Evolutionary conservation across 176 grass and related monocot genomes (phyloP), one percentile per base, ranked within the genome.

Genomic region (Elymus sibiricus): DNA sequence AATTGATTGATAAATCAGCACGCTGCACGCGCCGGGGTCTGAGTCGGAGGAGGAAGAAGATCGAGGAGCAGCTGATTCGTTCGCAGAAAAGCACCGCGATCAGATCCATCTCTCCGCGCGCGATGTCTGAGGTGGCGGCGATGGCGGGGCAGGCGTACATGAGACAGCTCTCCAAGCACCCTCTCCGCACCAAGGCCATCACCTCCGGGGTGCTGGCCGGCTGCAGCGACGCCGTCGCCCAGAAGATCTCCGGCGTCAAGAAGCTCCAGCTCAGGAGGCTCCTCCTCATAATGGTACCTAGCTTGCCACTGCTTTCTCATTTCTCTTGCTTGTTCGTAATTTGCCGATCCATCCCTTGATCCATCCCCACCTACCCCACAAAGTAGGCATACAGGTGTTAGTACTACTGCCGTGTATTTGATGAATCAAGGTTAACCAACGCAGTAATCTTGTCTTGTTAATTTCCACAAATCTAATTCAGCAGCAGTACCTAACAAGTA

Each of bases 121-220:
- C 42, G 61, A 95, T 97, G 94, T 93, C 94, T 78, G 94, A 97
- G 61, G 85, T 94, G 86, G 91, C 90, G 89, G 71, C 89, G 11
- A 90, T 70, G 64, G 87, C 75, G 24, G 92, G 94, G 83, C 80
- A 91, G 70, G 91, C 91, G 77, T 97, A 97, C 87, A 92, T 97
- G 82, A 62, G 40, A 70, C 94, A 97, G 86, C 91, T 97, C 64
- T 83, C 83, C n/a, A 65, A 56, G 32, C 87, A 92, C 81, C 94
- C 94, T 64, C 94, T 97, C 43, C 91, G 94, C 87, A 97, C 94
- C 81, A 97, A 97, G 89, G 93, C 93, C 51, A 87, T 95, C 65
- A 95, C 93, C 7, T 92, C 93, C 51, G 90, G 93, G 31, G 88
- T 95, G 25, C 83, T 95, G 59, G 93, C 90, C 47, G 93, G 93